Percentiles rank a stretch among this genome's conserved stretches.
phyloP scores from a whole-genome alignment of 2,329 filamentous ascomycete genomes.

The Acrocalymma vagum region DNA sequence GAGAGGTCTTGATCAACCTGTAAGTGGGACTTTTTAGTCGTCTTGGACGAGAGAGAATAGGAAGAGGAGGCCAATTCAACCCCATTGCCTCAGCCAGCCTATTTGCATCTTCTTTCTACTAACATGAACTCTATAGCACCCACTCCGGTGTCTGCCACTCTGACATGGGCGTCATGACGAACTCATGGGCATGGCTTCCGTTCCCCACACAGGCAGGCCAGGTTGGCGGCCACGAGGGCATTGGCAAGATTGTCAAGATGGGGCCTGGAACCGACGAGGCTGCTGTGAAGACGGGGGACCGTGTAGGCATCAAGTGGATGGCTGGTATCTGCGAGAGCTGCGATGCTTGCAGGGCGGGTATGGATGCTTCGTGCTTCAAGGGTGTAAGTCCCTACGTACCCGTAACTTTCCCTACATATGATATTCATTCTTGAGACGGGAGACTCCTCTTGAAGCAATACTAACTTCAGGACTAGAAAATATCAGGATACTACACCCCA shows the following conservation, averaged over 20 bases:
- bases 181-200: slow-evolving; percentile 64
- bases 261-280: slow-evolving; percentile 66
- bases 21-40: slow-evolving; percentile 38
- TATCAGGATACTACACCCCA: slow-evolving; percentile 73
- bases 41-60: neutral
- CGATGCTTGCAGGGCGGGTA: slow-evolving; percentile 53
- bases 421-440: neutral
- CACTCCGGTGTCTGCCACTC: slow-evolving; percentile 73
- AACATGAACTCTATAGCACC: slow-evolving; percentile 42
- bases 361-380: slow-evolving; percentile 45
- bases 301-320: slow-evolving; percentile 77
- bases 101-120: neutral
- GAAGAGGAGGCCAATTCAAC: neutral
- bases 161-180: slow-evolving; percentile 62
- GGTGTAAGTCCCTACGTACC: slow-evolving; percentile 31
- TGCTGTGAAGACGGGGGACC: slow-evolving; percentile 70
- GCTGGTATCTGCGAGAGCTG: slow-evolving; percentile 61
- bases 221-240: slow-evolving; percentile 75
- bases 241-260: slow-evolving; percentile 71
- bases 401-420: neutral
- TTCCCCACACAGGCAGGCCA: slow-evolving; percentile 67
- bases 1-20: slow-evolving; percentile 70
- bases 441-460: neutral
- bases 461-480: slow-evolving; percentile 34
- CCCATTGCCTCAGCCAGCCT: neutral